Evolutionary conservation across 257 asterid genomes (phyloP).

Genomic region (Forsythia suspensa): DNA sequence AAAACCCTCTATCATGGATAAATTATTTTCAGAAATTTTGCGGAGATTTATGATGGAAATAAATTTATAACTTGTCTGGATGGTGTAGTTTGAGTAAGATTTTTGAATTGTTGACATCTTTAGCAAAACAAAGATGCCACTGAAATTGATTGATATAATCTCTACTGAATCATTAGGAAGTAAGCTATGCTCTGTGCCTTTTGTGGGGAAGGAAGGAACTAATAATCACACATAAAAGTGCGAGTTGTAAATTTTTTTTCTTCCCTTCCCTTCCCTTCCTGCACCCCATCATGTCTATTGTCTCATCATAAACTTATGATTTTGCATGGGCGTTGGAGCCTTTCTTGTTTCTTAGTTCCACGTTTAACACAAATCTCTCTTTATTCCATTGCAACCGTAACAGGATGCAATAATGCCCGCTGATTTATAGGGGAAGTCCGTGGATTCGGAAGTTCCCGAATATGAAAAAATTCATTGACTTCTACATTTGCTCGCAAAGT

Average conservation of each 20-base stretch:
- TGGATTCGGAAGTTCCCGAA: constrained; percentile 21
- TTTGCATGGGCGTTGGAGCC: background rate
- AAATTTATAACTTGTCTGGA: constrained; percentile 47
- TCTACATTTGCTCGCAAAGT: constrained; percentile 12
- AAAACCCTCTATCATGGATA: background rate
- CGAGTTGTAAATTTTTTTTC: no score
- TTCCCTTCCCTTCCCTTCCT: background rate
- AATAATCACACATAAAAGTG: no score
- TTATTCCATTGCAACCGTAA: background rate
- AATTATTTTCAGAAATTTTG: constrained; percentile 45
- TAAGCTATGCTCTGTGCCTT: no score
- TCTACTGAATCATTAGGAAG: no score
- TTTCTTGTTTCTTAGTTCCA: background rate
- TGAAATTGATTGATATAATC: no score
- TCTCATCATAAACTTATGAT: background rate
- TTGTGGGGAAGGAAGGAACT: no score
- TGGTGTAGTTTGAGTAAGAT: constrained; percentile 35
- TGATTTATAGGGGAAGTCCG: constrained; percentile 36
- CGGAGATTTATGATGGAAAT: constrained; percentile 54
- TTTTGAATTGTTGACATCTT: no score
- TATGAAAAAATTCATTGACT: background rate
- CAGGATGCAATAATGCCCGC: constrained; percentile 38
- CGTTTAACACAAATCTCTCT: background rate
- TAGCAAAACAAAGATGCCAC: background rate
- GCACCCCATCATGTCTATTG: background rate